Percentiles rank a stretch among this genome's conserved stretches.
Conservation (phyloP, 176 grass and related monocot species). For the Paspalum vaginatum region DNA sequence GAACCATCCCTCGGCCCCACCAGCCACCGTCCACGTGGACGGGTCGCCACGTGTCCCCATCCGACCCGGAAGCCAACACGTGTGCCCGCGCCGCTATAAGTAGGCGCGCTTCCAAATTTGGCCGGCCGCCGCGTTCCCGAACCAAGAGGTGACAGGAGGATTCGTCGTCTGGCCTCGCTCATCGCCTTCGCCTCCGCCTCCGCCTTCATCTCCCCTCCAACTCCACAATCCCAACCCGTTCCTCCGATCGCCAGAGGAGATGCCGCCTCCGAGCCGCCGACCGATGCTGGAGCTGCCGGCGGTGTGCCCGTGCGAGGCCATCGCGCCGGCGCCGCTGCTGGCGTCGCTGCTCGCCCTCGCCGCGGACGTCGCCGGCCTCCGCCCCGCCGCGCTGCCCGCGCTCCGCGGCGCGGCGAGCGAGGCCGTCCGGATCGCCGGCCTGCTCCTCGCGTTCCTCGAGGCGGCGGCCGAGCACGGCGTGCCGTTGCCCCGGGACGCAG, state of each 20-base stretch:
- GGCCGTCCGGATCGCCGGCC: slow-evolving; percentile 59
- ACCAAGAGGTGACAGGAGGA: neutral
- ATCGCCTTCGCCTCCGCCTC: neutral
- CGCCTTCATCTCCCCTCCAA: neutral
- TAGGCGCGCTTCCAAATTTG: slow-evolving; percentile 27
- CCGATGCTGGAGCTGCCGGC: slow-evolving; percentile 55
- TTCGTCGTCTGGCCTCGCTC: neutral
- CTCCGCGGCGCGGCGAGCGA: slow-evolving; percentile 48
- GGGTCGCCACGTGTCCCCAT: slow-evolving; percentile 1
- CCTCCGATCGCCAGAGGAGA: neutral
- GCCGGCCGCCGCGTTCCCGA: neutral
- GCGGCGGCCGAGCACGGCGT: neutral
- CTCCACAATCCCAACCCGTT: neutral
- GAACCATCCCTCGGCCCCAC: neutral
- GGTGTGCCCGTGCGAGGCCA: slow-evolving; percentile 69
- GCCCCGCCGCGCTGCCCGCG: slow-evolving; percentile 34
- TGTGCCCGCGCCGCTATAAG: slow-evolving; percentile 26
- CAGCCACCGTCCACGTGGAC: slow-evolving; percentile 24
- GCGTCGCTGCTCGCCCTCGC: slow-evolving; percentile 50
- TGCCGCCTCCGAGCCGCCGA: neutral
- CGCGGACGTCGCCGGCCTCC: slow-evolving; percentile 34
- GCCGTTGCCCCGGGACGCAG: slow-evolving; percentile 8
- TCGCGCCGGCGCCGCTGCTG: slow-evolving; percentile 48
- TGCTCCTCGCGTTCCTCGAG: slow-evolving; percentile 61
- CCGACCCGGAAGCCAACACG: neutral